phyloP scores from a whole-genome alignment of 2,329 filamentous ascomycete species.

The Claviceps capensis region DNA sequence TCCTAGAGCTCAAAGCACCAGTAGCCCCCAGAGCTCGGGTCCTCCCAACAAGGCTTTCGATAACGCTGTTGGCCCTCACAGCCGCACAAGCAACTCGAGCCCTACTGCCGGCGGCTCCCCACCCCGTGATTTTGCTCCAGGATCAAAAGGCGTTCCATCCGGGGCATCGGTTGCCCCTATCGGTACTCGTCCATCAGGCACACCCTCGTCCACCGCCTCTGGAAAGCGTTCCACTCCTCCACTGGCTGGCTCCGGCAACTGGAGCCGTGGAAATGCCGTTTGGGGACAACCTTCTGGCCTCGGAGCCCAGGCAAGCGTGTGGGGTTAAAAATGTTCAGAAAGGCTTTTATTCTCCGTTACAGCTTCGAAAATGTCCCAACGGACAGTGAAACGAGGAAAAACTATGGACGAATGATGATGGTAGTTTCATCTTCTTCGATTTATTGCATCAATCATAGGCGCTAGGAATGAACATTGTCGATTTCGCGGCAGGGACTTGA shows the following conservation, averaged over 20 bases:
- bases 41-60: constrained; percentile 47
- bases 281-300: constrained; percentile 76
- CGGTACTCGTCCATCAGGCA: constrained; percentile 67
- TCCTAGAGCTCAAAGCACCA: constrained; percentile 71
- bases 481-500: background rate
- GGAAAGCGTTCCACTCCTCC: constrained; percentile 79
- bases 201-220: constrained; percentile 33
- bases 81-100: constrained; percentile 74
- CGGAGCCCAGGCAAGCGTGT: constrained; percentile 83
- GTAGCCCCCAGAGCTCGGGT: constrained; percentile 59
- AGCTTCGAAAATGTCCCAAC: background rate
- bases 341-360: background rate
- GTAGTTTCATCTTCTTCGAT: background rate
- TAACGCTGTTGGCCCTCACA: constrained; percentile 40
- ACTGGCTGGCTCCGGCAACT: constrained; percentile 73
- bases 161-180: constrained; percentile 73
- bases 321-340: constrained; percentile 50
- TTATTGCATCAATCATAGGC: constrained; percentile 3
- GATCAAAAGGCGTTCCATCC: constrained; percentile 37
- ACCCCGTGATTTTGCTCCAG: constrained; percentile 47
- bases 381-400: background rate
- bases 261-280: constrained; percentile 68
- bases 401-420: background rate
- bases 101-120: constrained; percentile 59
- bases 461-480: constrained; percentile 5